Evolutionary conservation across 176 grass and related monocot genomes (phyloP).

Genomic region (Carex littledalei): DNA sequence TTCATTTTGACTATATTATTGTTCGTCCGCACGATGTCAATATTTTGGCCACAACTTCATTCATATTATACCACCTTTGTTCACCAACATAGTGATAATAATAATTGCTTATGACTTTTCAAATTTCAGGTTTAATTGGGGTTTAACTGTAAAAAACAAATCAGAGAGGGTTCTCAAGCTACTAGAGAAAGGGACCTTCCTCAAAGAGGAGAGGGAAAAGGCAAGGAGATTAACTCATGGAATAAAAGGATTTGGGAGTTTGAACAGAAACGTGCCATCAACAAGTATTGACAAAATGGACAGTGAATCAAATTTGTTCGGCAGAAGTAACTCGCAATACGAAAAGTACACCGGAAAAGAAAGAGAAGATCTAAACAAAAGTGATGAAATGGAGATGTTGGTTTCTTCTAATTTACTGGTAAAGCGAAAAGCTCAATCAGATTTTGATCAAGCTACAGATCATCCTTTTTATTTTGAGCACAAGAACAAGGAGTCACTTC

Average conservation of each 20-base stretch:
- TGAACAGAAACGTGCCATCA: conserved; percentile 33
- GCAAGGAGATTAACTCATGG: conserved; percentile 50
- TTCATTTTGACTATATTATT: too few relatives aligned
- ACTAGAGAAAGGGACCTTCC: conserved; percentile 59
- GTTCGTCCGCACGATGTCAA: too few relatives aligned
- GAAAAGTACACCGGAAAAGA: conserved; percentile 21
- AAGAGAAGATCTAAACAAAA: background rate
- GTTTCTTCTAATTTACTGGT: conserved; percentile 14
- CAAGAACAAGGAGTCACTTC: conserved; percentile 30
- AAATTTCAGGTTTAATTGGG: conserved; percentile 79
- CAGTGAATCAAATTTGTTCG: conserved; percentile 10
- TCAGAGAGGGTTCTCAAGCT: conserved; percentile 74
- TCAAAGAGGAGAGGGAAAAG: conserved; percentile 64
- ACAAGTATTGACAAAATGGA: background rate
- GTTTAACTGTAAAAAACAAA: conserved; percentile 55
- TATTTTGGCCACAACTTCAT: background rate
- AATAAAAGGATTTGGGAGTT: conserved; percentile 86
- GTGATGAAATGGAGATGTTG: conserved; percentile 44
- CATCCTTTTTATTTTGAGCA: conserved; percentile 47
- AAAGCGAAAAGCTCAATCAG: conserved; percentile 4
- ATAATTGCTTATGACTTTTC: background rate
- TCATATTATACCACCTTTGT: background rate
- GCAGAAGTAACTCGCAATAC: conserved; percentile 44
- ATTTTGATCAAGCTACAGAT: conserved; percentile 27
- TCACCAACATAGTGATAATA: background rate